Conservation (phyloP, 1,284 basidiomycete species). For the Veloporphyrellus conicus region DNA sequence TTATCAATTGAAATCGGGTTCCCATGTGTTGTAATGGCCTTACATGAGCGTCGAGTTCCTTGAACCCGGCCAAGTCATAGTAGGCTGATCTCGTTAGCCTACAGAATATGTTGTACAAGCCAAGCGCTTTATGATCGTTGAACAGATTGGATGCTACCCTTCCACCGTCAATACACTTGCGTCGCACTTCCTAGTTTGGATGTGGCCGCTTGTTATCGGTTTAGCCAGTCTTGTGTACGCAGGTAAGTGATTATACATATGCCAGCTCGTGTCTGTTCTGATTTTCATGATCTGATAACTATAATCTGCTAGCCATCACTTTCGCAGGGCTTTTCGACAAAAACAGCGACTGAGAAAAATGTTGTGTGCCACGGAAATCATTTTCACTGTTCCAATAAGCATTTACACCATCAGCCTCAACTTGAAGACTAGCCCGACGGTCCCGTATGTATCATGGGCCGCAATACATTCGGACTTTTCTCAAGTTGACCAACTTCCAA, state of each 20-base stretch:
- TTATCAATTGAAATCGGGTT: slow-evolving; percentile 22
- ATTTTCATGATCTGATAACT: not conserved
- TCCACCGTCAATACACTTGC: slow-evolving; percentile 43
- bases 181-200: slow-evolving; percentile 39
- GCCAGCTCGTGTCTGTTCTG: not conserved
- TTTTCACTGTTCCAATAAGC: slow-evolving; percentile 46
- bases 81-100: not conserved
- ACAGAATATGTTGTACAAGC: slow-evolving; percentile 37
- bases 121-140: slow-evolving; percentile 55
- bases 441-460: slow-evolving; percentile 37
- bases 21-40: slow-evolving; percentile 35
- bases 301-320: slow-evolving; percentile 7
- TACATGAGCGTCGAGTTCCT: slow-evolving; percentile 31
- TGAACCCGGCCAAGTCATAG: accelerated
- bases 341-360: slow-evolving; percentile 1
- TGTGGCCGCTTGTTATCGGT: slow-evolving; percentile 43
- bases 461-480: slow-evolving; percentile 37
- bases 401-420: slow-evolving; percentile 41
- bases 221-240: slow-evolving; percentile 38
- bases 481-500: slow-evolving; percentile 27
- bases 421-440: not conserved
- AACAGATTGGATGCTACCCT: slow-evolving; percentile 54
- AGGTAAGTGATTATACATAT: slow-evolving; percentile 33
- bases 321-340: slow-evolving; percentile 12
- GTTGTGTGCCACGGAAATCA: slow-evolving; percentile 47